Percentiles rank a stretch among this genome's conserved stretches.
These are phyloP conservation scores for Chimonanthus salicifolius DNA, from an alignment of 164 flowering plant genomes.

Conservation along the genomic window DNA sequence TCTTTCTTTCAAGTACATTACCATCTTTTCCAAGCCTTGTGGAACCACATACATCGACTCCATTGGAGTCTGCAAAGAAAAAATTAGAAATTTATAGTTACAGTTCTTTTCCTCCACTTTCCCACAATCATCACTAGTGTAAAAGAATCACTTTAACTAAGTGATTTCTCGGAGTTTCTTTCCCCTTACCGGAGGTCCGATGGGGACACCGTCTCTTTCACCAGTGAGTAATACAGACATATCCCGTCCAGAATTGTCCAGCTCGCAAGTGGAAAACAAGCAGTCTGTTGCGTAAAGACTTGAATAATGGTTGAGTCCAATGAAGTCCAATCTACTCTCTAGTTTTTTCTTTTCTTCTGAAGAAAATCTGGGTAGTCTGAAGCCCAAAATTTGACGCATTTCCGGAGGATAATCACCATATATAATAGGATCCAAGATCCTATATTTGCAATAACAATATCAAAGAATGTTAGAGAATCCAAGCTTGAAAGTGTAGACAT, in stretches of 20 bases:
- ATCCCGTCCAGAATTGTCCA: not conserved
- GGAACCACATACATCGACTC: conserved; percentile 9
- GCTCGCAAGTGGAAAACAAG: conserved; percentile 7
- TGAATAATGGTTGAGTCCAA: conserved; percentile 26
- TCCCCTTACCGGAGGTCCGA: conserved; percentile 13
- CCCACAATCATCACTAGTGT: not conserved
- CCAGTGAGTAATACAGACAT: conserved; percentile 2
- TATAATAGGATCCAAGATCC: conserved; percentile 42
- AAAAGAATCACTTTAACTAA: not conserved
- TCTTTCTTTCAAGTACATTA: conserved; percentile 11
- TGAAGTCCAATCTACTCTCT: conserved; percentile 29
- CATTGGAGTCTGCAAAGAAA: conserved; percentile 10
- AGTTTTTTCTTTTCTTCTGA: conserved; percentile 17
- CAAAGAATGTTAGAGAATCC: not conserved
- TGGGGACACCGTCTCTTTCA: conserved; percentile 14
- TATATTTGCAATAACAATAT: not conserved
- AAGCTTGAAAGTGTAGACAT: too few species aligned
- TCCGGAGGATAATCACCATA: conserved; percentile 39
- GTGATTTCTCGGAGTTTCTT: not conserved
- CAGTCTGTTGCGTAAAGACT: conserved; percentile 20
- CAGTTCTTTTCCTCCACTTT: not conserved
- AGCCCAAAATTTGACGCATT: conserved; percentile 23
- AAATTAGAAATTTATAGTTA: not conserved
- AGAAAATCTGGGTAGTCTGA: conserved; percentile 24
- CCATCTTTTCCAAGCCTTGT: conserved; percentile 10